Evolutionary conservation across 495 filamentous ascomycete genomes (phyloP).

Genomic region (Lepraria neglecta): DNA sequence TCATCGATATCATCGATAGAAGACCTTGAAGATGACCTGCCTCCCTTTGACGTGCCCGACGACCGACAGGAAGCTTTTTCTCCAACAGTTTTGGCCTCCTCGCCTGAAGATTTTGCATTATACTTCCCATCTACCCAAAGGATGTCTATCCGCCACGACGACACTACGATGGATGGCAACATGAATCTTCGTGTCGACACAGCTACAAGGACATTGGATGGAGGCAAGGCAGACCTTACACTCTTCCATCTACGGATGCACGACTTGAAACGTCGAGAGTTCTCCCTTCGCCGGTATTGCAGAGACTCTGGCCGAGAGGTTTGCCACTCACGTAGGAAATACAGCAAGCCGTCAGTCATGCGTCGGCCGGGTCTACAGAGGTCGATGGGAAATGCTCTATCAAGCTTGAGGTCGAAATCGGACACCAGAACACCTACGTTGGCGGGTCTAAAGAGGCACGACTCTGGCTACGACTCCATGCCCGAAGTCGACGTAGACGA

Average conservation of each 20-base stretch:
- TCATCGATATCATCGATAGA: constrained; percentile 63
- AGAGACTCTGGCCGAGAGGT: constrained; percentile 90
- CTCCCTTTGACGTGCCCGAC: constrained; percentile 54
- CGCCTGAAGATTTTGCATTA: constrained; percentile 73
- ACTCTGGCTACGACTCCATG: constrained; percentile 55
- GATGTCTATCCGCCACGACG: constrained; percentile 82
- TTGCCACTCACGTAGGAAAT: constrained; percentile 75
- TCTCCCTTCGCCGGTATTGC: constrained; percentile 86
- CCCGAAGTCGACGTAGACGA: constrained; percentile 46
- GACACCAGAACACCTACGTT: constrained; percentile 32
- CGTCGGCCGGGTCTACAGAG: constrained; percentile 53
- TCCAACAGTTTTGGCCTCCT: constrained; percentile 63
- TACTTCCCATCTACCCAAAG: constrained; percentile 80
- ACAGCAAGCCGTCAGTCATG: constrained; percentile 45
- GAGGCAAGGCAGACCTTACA: constrained; percentile 60
- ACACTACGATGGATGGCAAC: constrained; percentile 86
- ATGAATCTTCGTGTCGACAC: constrained; percentile 95
- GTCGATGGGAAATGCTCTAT: constrained; percentile 70
- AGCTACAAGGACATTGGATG: constrained; percentile 51
- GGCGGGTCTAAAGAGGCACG: constrained; percentile 37
- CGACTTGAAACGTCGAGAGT: constrained; percentile 77
- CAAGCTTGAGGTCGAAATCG: constrained; percentile 56
- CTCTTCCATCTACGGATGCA: constrained; percentile 96
- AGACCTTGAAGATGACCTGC: constrained; percentile 51
- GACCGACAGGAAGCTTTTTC: constrained; percentile 55